Evolutionary conservation across 2,329 filamentous ascomycete species (phyloP), one percentile per base, ranked within the genome.

Genomic region (Colletotrichum paranaense): DNA sequence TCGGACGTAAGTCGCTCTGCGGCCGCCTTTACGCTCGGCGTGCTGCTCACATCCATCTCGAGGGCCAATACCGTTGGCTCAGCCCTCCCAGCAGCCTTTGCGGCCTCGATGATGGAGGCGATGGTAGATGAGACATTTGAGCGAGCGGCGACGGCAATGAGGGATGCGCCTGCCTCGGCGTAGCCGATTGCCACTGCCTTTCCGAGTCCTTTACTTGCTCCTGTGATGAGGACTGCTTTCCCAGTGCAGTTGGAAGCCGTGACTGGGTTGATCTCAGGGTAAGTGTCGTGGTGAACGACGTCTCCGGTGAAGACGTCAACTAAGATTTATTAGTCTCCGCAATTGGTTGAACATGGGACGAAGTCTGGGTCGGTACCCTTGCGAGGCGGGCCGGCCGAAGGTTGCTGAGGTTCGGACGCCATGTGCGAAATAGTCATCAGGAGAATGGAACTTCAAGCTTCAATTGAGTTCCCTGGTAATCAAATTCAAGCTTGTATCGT

Each of bases 201-300:
- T 6, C 90, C 90, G 46, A 91, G 85, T 3, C 89, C 89, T 52
- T 85, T 86, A 3, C 86, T 88, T 0, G 86, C 89, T 9, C 89
- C 90, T 0, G 86, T 89, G 63, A 92, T 86, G 70, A 92, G 83
- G 58, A 86, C 79, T 8, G 79, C 78, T 64, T 82, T 83, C 6
- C 81, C 81, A 4, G 77, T 64, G 35, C 87, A 83, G 73, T 86
- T 76, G 46, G 79, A 77, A 32, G 83, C 81, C 22, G 77, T 75
- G 5, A 66, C 12, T 19, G 83, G 81, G 71, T 85, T 80, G 77
- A 92, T 90, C 71, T 81, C 82, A 0, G 85, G 82, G 77, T 92
- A 92, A 2, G 88, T 90, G 75, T 89, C 85, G 66, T 82, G 79
- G 77, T 86, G 85, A 2, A 81, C 62, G n/a, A 76, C 80, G 8